Base-by-base conservation (phyloP, 106 monocot species). In the Apostasia ramifera region DNA sequence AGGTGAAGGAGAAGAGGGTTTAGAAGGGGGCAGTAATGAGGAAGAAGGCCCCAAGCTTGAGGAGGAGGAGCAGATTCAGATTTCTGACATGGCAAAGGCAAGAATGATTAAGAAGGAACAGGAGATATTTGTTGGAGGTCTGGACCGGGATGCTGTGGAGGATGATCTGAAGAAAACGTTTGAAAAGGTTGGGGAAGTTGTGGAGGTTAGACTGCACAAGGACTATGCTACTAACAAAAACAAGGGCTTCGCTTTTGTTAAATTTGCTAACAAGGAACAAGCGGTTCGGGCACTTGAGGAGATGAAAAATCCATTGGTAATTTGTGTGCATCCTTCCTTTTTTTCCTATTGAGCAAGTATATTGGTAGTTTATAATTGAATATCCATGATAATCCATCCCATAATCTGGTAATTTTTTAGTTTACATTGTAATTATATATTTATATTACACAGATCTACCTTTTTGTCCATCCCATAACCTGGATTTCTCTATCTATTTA, bases 171-270 rank as follows among this genome's bases (percentile, higher is more conserved):
- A 67, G 68, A 81, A 81, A 70, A 81, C 46, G 0, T 86, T 90
- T 78, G 80, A 80, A 65, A 81, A 67, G 13, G 66, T 81, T 70
- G 85, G 89, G 40, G 89, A 85, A 48, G 85, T 90, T 48, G 65
- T 78, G 8, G 85, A 90, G 45, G 81, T 90, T 12, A 63, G 82
- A 41, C 77, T 90, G 49, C 85, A 81, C 62, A 90, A 78, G 72
- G 85, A 90, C 62, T 83, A 79, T 44, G 55, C 50, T 0, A 83
- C 85, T 13, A 86, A 85, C 50, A 90, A 83, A 70, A 90, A 90
- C 52, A 86, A 90, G 51, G 89, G 89, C 6, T 90, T 81, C 83
- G 89, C 89, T 10, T 90, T 90, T 71, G 85, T 90, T 53, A 83
- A 83, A 77, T 90, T 82, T 71, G 68, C 89, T 8, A 78, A 40